These are phyloP conservation scores for Nigrograna mackinnonii DNA, from an alignment of 2,329 filamentous ascomycete genomes.

Conservation along the genomic window DNA sequence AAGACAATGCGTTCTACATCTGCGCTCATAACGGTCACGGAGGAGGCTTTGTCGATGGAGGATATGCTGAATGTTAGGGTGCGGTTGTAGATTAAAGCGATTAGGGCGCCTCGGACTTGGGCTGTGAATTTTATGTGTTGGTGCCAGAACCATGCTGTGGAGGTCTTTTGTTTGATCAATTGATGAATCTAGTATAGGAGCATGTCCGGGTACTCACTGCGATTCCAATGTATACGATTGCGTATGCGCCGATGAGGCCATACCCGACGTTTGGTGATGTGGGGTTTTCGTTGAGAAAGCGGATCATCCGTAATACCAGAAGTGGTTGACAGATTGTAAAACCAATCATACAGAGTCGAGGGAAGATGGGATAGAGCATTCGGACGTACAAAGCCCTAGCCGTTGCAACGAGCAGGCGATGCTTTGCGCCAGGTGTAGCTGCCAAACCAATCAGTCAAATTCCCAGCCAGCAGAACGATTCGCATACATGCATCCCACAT, in stretches of 20 bases:
- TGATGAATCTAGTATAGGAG: background rate
- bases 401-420: constrained; percentile 1
- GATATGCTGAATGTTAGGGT: constrained; percentile 38
- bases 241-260: constrained; percentile 48
- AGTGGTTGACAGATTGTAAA: constrained; percentile 14
- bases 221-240: constrained; percentile 46
- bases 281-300: constrained; percentile 3
- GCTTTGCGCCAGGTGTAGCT: constrained; percentile 11
- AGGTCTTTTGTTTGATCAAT: constrained; percentile 26
- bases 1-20: constrained; percentile 50
- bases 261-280: constrained; percentile 41
- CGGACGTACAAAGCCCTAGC: constrained; percentile 3
- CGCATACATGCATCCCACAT: constrained; percentile 6
- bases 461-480: too few species aligned
- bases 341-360: constrained; percentile 3
- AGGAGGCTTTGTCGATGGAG: constrained; percentile 32
- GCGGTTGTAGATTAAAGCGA: constrained; percentile 55
- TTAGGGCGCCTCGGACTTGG: constrained; percentile 45
- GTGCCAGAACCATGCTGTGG: constrained; percentile 29
- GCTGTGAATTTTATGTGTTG: constrained; percentile 21
- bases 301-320: constrained; percentile 5
- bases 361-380: constrained; percentile 3
- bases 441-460: too few species aligned
- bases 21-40: constrained; percentile 51
- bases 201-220: constrained; percentile 32